These are phyloP conservation scores for Trichoderma cornu-damae DNA, from an alignment of 2,329 filamentous ascomycete species.

Conservation along the genomic window DNA sequence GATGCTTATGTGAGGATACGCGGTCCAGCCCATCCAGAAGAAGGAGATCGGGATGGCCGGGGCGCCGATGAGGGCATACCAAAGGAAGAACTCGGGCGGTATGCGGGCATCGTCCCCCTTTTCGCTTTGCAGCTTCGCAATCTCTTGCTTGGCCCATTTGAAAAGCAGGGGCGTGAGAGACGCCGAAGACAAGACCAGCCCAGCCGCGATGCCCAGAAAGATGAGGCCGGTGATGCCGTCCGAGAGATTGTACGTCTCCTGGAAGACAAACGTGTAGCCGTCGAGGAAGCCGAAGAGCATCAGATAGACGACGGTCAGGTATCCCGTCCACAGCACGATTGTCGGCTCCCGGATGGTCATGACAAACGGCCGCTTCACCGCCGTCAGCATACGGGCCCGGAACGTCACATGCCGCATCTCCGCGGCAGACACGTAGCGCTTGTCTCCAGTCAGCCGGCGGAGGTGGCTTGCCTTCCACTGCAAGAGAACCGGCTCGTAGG, in stretches of 20 bases:
- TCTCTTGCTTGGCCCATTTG: background rate
- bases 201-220: conserved; percentile 1
- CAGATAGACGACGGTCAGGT: conserved; percentile 1
- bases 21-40: conserved; percentile 15
- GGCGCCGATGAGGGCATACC: conserved; percentile 12
- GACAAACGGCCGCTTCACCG: conserved; percentile 1
- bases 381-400: background rate
- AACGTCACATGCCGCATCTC: background rate
- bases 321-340: conserved; percentile 9
- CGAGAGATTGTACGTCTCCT: background rate
- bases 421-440: background rate
- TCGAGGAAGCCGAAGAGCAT: conserved; percentile 7
- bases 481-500: background rate
- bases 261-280: conserved; percentile 9
- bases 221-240: conserved; percentile 4
- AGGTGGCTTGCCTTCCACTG: conserved; percentile 14
- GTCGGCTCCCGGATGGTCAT: conserved; percentile 9
- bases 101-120: background rate
- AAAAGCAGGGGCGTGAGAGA: background rate
- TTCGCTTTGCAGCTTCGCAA: background rate
- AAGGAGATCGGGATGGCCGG: conserved; percentile 12
- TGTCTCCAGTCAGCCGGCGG: background rate
- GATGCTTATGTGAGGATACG: conserved; percentile 6
- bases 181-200: background rate
- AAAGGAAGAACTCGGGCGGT: conserved; percentile 8